Evolutionary conservation across 2,329 filamentous ascomycete genomes (phyloP), one percentile per base, ranked within the genome.

Genomic region (Chrysoporthe puriensis): DNA sequence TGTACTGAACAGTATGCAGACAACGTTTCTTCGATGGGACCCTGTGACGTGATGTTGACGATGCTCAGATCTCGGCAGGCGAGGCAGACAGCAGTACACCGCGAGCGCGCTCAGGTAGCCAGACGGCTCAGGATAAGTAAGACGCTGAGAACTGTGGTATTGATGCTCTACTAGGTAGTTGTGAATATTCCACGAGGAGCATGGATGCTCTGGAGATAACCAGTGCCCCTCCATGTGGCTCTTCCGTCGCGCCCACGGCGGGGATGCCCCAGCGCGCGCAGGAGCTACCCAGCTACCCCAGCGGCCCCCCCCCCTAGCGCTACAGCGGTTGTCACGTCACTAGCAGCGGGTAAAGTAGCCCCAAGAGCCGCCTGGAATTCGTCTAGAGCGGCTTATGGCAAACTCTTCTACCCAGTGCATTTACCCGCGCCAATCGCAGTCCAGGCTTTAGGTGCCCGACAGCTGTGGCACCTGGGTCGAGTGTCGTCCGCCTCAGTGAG

Each of bases 381-480:
- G 40, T 42, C 62, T 54, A 52, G 46, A 42, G 48, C 63, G 16
- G 52, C n/a, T 48, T 9, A 34, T 36, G 36, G 26, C 34, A 46
- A 56, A 32, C 36, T 50, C 48, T n/a, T 52, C 75, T 76, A 74
- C 14, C 73, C 73, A 73, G 68, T n/a, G 11, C 71, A 71, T 76
- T 77, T 77, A 77, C 44, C 76, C 76, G 76, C 72, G 44, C 76
- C 74, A 76, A 76, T 76, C 34, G 42, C n/a, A 43, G 36, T 57
- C 26, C 11, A 50, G 63, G 32, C 52, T 26, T 42, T 21, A 18
- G 26, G 36, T 21, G 26, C 26, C n/a, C 48, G 8, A 18, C 32
- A 18, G 11, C 43, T 9, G 34, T 21, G 16, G 62, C 21, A 0
- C 1, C 34, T 56, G 50, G 62, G 62, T 57, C 50, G 50, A 63